These are phyloP conservation scores for Pythium dissotocum DNA, from an alignment of 352 stramenopile genomes.

Conservation along the genomic window DNA sequence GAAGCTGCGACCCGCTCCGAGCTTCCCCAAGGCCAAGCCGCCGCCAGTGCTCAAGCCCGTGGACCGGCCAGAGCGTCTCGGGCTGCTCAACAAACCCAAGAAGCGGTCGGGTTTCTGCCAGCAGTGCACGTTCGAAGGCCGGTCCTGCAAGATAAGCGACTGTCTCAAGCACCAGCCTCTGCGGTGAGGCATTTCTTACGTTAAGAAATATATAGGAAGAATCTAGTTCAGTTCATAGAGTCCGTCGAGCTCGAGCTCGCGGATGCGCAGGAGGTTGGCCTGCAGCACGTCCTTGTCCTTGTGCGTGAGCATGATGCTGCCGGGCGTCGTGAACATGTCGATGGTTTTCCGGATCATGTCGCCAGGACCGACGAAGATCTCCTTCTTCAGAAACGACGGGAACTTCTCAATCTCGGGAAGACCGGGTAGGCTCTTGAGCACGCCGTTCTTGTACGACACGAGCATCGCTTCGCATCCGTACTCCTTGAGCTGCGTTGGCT, in stretches of 20 bases:
- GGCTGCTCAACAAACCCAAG: slow-evolving; percentile 29
- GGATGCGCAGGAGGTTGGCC: slow-evolving; percentile 88
- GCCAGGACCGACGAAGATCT: slow-evolving; percentile 86
- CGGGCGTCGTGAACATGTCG: slow-evolving; percentile 94
- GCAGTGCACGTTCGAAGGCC: slow-evolving; percentile 55
- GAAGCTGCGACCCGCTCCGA: not conserved
- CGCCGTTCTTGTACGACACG: slow-evolving; percentile 91
- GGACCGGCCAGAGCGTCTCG: slow-evolving; percentile 25
- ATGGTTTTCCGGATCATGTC: slow-evolving; percentile 89
- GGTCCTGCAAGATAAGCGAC: slow-evolving; percentile 61
- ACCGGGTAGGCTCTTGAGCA: slow-evolving; percentile 89
- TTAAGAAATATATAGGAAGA: slow-evolving; percentile 10
- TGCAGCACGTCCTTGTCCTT: slow-evolving; percentile 84
- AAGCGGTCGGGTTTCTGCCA: slow-evolving; percentile 62
- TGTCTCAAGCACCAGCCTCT: slow-evolving; percentile 64
- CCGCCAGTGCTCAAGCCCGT: slow-evolving; percentile 5
- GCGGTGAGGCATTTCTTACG: slow-evolving; percentile 10
- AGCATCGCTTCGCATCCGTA: slow-evolving; percentile 94
- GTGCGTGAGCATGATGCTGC: slow-evolving; percentile 94
- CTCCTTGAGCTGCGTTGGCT: slow-evolving; percentile 68
- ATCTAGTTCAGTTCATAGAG: slow-evolving; percentile 70
- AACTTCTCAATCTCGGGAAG: slow-evolving; percentile 91
- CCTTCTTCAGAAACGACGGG: slow-evolving; percentile 91
- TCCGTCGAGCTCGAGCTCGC: slow-evolving; percentile 78
- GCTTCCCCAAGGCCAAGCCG: not conserved